These are phyloP conservation scores for Xylaria hypoxylon DNA, from an alignment of 2,329 filamentous ascomycete species.

Conservation along the genomic window DNA sequence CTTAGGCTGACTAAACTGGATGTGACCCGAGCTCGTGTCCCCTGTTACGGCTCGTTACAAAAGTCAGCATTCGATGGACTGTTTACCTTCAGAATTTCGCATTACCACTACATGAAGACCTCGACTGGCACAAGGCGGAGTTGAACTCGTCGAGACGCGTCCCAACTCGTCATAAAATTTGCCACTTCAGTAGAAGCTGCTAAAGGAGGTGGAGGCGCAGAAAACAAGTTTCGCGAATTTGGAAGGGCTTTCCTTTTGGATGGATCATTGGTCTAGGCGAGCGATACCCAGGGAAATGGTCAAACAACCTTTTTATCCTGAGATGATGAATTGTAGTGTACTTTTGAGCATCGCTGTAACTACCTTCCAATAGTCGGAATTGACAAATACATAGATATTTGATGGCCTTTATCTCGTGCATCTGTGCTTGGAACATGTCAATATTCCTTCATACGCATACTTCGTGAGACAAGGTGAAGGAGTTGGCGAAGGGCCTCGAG, in stretches of 20 bases:
- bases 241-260: neutral
- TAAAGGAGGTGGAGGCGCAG: neutral
- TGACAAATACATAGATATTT: conserved; percentile 5
- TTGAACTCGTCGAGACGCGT: neutral
- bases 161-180: neutral
- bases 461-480: too few relatives aligned
- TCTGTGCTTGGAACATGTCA: neutral
- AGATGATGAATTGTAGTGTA: conserved; percentile 15
- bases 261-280: neutral
- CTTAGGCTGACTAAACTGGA: neutral
- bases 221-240: neutral
- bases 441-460: neutral
- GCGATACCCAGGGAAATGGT: conserved; percentile 9
- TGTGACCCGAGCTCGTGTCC: neutral
- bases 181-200: neutral
- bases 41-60: neutral
- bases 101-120: neutral
- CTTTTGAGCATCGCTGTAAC: conserved; percentile 16
- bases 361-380: neutral
- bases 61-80: neutral
- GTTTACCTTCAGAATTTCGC: neutral
- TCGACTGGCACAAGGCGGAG: neutral
- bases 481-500: too few relatives aligned
- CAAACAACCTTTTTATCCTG: neutral
- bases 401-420: neutral